phyloP scores from a whole-genome alignment of 129 eudicot species.

The sunflower (Helianthus annuus) region DNA sequence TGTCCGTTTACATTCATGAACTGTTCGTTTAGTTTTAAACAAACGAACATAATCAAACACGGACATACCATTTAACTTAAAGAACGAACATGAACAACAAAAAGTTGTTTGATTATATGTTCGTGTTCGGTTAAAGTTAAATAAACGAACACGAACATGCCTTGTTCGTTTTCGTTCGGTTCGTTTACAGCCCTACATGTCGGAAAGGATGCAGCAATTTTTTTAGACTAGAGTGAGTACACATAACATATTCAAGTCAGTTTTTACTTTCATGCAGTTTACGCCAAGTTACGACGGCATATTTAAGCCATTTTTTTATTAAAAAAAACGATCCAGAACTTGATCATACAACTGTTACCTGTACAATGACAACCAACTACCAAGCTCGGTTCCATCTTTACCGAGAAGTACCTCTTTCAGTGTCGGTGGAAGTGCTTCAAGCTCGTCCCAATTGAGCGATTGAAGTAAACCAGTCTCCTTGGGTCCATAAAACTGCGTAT shows the following conservation, averaged over 20 bases:
- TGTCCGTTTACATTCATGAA: too few species aligned
- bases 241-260: neutral
- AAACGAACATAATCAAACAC: too few species aligned
- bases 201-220: too few species aligned
- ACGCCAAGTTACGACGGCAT: neutral
- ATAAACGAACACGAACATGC: too few species aligned
- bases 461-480: slow-evolving; percentile 46
- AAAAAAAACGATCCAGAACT: neutral
- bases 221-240: neutral
- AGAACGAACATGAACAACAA: too few species aligned
- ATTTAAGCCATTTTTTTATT: neutral
- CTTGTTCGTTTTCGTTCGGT: too few species aligned
- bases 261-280: neutral
- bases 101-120: too few species aligned
- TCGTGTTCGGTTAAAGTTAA: too few species aligned
- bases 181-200: too few species aligned
- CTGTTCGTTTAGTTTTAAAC: too few species aligned
- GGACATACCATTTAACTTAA: too few species aligned
- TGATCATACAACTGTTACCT: slow-evolving; percentile 47
- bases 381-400: slow-evolving; percentile 64
- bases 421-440: slow-evolving; percentile 69
- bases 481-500: slow-evolving; percentile 78
- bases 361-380: slow-evolving; percentile 80
- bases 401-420: slow-evolving; percentile 64
- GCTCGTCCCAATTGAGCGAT: slow-evolving; percentile 74